Base-by-base conservation (phyloP, 2,329 filamentous ascomycete species). In the Zymoseptoria ardabiliae region DNA sequence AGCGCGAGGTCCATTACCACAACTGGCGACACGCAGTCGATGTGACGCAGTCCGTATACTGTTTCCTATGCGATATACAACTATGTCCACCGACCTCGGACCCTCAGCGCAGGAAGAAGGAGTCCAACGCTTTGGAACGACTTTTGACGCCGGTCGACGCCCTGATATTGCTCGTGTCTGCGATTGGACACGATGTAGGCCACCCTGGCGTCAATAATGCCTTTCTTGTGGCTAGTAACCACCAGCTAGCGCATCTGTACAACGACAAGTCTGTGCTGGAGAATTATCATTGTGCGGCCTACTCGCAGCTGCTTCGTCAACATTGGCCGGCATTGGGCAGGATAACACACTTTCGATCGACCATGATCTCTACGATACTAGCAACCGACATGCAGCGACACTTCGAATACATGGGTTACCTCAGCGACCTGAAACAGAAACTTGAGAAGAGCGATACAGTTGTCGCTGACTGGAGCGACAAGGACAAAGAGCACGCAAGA, bases 201-300 rank as follows among this genome's bases (percentile, higher is more conserved):
- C 94, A 99, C 72, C 94, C 94, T 0, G 94, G 94, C 58, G 94
- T 99, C 69, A 99, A 97, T 77, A 99, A 99, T 72, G 91, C 93
- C 28, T 99, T 99, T 71, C 80, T 99, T 4, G 86, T 96, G 19
- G 91, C 90, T 30, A 82, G 97, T 30, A 96, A 97, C 71, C 90
- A 94, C 19, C 93, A 94, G 1, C 79, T 99, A 25, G 94, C 94
- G 11, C 92, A 97, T 73, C 80, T 97, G 13, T 99, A 97, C 78
- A 97, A 97, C 70, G 94, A 99, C 73, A 89, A 90, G 58, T 97
- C 94, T 0, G 94, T 99, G 17, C 81, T 99, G 45, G 94, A 99
- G 75, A 95, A 93, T 0, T 99, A 97, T 69, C 94, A 99, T 72
- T 97, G 94, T 71, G 94, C 94, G 1, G 94, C 94, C 2, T 99